Base-by-base conservation (phyloP, 2,329 filamentous ascomycete genomes). In the Sporothrix luriei region DNA sequence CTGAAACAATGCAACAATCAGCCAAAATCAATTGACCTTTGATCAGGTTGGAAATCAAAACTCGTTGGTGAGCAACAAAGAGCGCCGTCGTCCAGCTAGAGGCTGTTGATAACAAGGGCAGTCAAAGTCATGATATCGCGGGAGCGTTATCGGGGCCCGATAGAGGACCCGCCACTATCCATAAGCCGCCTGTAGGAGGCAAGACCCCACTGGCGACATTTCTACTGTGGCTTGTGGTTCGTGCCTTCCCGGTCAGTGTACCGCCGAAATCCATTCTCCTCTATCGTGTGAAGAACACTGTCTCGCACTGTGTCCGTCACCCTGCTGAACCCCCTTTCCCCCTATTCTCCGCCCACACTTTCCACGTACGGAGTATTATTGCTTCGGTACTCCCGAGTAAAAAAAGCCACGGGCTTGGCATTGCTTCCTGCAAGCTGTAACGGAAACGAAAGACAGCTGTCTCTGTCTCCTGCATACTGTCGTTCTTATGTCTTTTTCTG, bases 361-460 rank as follows among this genome's bases (percentile, higher is more conserved):
- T 21, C 19, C 46, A 21, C 46, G 2, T 49, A n/a, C 7, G 16
- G 9, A 13, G 24, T 29, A 16, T 26, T 43, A 24, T 61, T 62
- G 21, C 62, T 38, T 48, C 62, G 7, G 21, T 52, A 38, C 4
- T 40, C 62, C 46, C 48, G 52, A 38, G 46, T 24, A 29, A 6
- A 66, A 46, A 48, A 29, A 66, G 62, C 62, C 62, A 66, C 62
- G 11, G 62, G 13, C 48, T 65, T 65, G 62, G 62, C 62, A 65
- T 14, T 33, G 38, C 55, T n/a, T 62, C 46, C 26, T 38, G 11
- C 49, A 52, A 52, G 49, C 49, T 59, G 55, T 13, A 40, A 59
- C n/a, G 40, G 29, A 40, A 40, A 59, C 55, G 29, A 40, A 38
- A 59, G 33, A 40, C 55, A 40, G 19, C 33, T 59, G 26, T 57